Evolutionary conservation across 495 filamentous ascomycete genomes (phyloP), one percentile per base, ranked within the genome.

Genomic region (Polyplosphaeria fusca): DNA sequence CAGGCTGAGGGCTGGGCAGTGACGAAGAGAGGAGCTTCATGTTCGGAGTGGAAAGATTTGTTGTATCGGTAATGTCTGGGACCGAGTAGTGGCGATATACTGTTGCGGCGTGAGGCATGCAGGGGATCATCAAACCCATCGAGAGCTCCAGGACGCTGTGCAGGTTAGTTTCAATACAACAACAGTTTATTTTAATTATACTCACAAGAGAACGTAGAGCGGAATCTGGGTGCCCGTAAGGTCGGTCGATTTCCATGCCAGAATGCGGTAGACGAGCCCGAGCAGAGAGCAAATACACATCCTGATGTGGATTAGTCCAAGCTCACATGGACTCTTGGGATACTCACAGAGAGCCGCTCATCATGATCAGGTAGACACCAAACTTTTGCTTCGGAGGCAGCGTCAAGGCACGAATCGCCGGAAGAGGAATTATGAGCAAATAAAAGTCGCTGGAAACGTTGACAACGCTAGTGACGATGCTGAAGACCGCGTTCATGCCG

Each of bases 201-300:
- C 55, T 45, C 47, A 60, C 57, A 61, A 18, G 0, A 27, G 12
- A 14, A 41, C 51, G 25, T 61, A 54, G 27, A 61, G 18, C 5
- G 58, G 51, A n/a, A 61, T 55, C 27, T 61, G 58, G 25, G 13
- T 44, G 12, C 58, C 58, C 13, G 58, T 61, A 40, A 61, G 12
- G 38, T 61, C 58, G 7, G 39, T 25, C 12, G 50, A 48, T 18
- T 45, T 20, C 58, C 51, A 55, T 1, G 58, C 42, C 30, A 44
- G 49, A 26, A 55, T 40, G 18, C 50, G 58, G 38, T 49, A 61
- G 23, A 35, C 24, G 20, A 55, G 14, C 26, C 58, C 51, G 12
- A 61, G 19, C 7, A 55, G 30, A 41, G 50, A 41, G 25, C 58
- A 61, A 24, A 55, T 12, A 23, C 50, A 61, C n/a, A 47, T 27